Evolutionary conservation across 1,284 basidiomycete species (phyloP), one percentile per base, ranked within the genome.

Genomic region (Paramarasmius palmivorus): DNA sequence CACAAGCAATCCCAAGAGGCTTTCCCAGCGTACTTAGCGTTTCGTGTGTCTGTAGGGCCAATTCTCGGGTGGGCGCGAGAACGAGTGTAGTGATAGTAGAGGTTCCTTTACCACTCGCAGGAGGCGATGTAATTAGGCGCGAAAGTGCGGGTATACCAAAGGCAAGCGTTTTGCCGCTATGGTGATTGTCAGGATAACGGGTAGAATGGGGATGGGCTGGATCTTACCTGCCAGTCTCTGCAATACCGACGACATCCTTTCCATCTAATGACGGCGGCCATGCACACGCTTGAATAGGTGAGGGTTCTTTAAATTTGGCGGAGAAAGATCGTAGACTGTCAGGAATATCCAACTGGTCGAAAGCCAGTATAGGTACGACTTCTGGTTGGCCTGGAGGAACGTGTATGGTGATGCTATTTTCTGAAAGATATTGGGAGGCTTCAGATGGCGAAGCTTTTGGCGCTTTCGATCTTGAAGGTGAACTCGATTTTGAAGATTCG

Each of bases 241-340:
- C 96, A 58, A 99, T 95, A 55, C 96, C 96, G 34, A 99, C 89
- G 0, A 97, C 92, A 68, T 98, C 95, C 25, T 82, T 80, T 3
- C 92, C 91, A 49, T 81, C 78, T 26, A 98, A 74, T 5, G 93
- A 82, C 17, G 92, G 86, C 3, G 95, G 94, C 96, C 96, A 99
- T 32, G 95, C 88, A 64, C 93, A 97, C 4, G 94, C 88, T 70
- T 99, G 96, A 55, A 99, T 95, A 0, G 96, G 94, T 0, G 95
- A 97, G 0, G 97, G 97, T 63, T 91, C 86, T 55, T 86, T 82
- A 76, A 96, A 99, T 15, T 61, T 55, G 52, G 53, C 73, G 54
- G 70, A 72, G 56, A 94, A 88, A 19, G 84, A 90, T 9, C 77
- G 79, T 22, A 95, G 78, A 12, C 77, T 73, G 4, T 76, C 69